Evolutionary conservation across 495 filamentous ascomycete species (phyloP).

Genomic region (Neurospora terricola): DNA sequence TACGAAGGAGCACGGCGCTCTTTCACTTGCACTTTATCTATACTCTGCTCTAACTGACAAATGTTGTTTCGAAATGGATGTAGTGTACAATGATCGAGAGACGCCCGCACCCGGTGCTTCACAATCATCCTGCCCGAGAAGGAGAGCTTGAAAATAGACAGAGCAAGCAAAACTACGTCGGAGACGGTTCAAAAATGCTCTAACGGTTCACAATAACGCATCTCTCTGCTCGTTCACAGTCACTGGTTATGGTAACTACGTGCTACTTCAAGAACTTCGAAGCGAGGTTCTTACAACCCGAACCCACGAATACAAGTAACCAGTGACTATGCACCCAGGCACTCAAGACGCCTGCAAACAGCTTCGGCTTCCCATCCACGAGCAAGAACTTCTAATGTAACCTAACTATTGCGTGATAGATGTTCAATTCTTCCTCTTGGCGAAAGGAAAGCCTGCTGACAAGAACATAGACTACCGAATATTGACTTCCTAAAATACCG

Average conservation of each 20-base stretch:
- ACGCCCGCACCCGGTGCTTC: neutral
- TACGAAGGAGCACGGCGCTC: neutral
- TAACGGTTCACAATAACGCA: neutral
- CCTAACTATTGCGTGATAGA: neutral
- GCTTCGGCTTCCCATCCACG: neutral
- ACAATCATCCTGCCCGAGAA: neutral
- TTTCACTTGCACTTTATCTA: neutral
- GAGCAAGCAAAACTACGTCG: neutral
- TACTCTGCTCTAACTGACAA: neutral
- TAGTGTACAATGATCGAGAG: neutral
- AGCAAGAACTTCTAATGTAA: neutral
- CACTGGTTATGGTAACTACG: neutral
- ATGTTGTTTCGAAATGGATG: neutral
- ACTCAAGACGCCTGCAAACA: neutral
- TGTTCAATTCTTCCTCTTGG: neutral
- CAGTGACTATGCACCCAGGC: neutral
- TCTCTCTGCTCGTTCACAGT: neutral
- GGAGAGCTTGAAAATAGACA: neutral
- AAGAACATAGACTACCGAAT: neutral
- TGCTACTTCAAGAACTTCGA: neutral
- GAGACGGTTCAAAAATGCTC: neutral
- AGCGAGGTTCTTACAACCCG: neutral
- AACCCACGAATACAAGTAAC: neutral
- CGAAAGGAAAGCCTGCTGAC: neutral
- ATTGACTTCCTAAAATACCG: neutral